Percentiles rank a stretch among this genome's conserved stretches.
phyloP scores from a whole-genome alignment of 805 yeast species.

The Dipodascus geniculatus region DNA sequence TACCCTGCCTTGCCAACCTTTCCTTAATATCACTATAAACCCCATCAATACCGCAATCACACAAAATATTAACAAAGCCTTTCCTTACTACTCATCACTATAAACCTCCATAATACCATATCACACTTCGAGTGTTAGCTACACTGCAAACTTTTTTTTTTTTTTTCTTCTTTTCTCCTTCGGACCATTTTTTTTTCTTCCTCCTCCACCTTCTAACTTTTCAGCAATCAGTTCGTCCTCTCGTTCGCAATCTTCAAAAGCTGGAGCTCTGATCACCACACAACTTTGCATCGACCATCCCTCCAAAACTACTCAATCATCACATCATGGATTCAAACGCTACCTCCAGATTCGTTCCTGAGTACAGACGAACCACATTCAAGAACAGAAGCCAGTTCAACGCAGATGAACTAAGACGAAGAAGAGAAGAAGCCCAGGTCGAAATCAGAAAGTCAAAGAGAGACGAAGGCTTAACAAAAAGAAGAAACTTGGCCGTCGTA shows the following conservation, averaged over 20 bases:
- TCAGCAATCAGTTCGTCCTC: too few species aligned
- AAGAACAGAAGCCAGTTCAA: conserved; percentile 90
- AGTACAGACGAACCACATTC: conserved; percentile 92
- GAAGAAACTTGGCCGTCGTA: conserved; percentile 59
- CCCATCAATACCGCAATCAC: background rate
- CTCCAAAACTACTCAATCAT: background rate
- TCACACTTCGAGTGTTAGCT: background rate
- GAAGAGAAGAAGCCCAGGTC: conserved; percentile 95
- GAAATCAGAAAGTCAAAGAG: conserved; percentile 93
- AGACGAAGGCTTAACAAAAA: conserved; percentile 86
- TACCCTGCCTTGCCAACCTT: background rate
- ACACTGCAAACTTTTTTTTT: background rate
- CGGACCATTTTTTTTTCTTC: background rate
- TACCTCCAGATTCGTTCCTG: conserved; percentile 66
- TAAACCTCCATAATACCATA: background rate
- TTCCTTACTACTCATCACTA: background rate
- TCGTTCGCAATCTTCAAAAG: too few species aligned
- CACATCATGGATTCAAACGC: conserved; percentile 16
- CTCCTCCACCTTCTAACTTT: background rate
- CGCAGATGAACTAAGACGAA: conserved; percentile 92
- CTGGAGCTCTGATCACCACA: too few species aligned
- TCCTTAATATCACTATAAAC: background rate
- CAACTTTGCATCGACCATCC: too few species aligned
- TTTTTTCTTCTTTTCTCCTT: too few species aligned
- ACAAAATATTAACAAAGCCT: background rate